A percentile compares a stretch with the other conserved stretches of the same genome.
These are phyloP conservation scores for Hypoxylon fuscum DNA, from an alignment of 495 filamentous ascomycete species.

Conservation along the genomic window DNA sequence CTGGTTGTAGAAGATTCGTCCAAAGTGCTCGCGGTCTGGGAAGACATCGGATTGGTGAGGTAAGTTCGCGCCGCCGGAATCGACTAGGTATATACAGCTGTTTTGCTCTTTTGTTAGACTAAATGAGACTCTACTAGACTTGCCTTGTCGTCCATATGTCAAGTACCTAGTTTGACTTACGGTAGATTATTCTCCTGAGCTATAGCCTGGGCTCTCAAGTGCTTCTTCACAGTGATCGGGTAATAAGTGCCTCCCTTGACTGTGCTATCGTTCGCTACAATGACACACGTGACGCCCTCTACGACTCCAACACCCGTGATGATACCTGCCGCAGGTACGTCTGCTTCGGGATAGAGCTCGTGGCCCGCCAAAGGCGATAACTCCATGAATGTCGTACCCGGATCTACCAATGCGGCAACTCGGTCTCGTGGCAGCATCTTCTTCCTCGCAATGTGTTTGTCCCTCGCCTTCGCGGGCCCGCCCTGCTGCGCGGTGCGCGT, in stretches of 20 bases:
- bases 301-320: conserved; percentile 93
- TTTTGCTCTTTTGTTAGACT: conserved; percentile 7
- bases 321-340: conserved; percentile 79
- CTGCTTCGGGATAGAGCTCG: conserved; percentile 82
- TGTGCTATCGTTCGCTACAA: conserved; percentile 97
- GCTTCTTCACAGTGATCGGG: conserved; percentile 98
- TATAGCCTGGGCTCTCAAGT: conserved; percentile 89
- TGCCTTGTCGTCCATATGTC: neutral
- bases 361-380: conserved; percentile 88
- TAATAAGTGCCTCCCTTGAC: conserved; percentile 99
- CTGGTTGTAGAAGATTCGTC: conserved; percentile 98
- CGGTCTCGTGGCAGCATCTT: conserved; percentile 97
- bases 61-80: conserved; percentile 95
- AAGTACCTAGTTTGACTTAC: conserved; percentile 46
- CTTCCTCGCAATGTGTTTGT: conserved; percentile 86
- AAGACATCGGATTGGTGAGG: conserved; percentile 97
- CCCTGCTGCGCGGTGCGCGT: conserved; percentile 77
- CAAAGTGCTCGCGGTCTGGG: conserved; percentile 94
- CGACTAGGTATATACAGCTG: conserved; percentile 93
- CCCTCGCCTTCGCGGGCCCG: conserved; percentile 81
- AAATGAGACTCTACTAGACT: neutral
- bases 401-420: conserved; percentile 86
- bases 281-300: conserved; percentile 89
- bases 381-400: conserved; percentile 90
- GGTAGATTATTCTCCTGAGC: conserved; percentile 83